Evolutionary conservation across 2,329 filamentous ascomycete genomes (phyloP).

Genomic region (Conoideocrella luteorostrata): DNA sequence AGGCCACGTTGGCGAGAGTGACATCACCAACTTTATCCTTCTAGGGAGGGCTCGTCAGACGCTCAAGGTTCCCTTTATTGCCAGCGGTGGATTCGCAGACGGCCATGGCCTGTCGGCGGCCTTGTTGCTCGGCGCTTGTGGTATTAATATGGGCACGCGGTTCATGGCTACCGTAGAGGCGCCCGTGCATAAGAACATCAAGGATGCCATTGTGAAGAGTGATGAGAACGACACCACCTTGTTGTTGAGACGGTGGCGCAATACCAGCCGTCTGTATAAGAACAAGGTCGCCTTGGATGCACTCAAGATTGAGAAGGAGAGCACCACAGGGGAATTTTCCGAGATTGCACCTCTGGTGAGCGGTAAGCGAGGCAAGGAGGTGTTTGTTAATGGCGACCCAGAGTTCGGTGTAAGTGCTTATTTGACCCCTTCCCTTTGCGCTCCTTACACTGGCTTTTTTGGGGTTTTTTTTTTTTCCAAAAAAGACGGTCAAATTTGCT

Average conservation of each 20-base stretch:
- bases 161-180: slow-evolving; percentile 97
- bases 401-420: slow-evolving; percentile 72
- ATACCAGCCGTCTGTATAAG: slow-evolving; percentile 80
- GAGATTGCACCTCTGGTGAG: slow-evolving; percentile 84
- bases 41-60: slow-evolving; percentile 78
- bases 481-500: slow-evolving; percentile 10
- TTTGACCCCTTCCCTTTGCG: neutral
- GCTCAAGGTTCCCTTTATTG: slow-evolving; percentile 85
- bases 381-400: slow-evolving; percentile 86
- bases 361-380: slow-evolving; percentile 83
- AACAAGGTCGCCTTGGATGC: slow-evolving; percentile 84
- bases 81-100: slow-evolving; percentile 91
- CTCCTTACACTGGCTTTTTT: neutral
- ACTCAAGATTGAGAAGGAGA: slow-evolving; percentile 75
- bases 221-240: slow-evolving; percentile 88
- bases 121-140: slow-evolving; percentile 80
- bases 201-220: slow-evolving; percentile 82
- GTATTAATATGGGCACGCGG: slow-evolving; percentile 96
- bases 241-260: slow-evolving; percentile 83
- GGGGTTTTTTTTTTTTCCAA: slow-evolving; percentile 9
- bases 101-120: slow-evolving; percentile 89
- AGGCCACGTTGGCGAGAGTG: slow-evolving; percentile 77
- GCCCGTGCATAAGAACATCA: slow-evolving; percentile 89
- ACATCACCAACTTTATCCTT: slow-evolving; percentile 87
- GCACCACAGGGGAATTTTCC: slow-evolving; percentile 77